Conservation (phyloP, 495 filamentous ascomycete genomes). For the Podospora tetraspora region DNA sequence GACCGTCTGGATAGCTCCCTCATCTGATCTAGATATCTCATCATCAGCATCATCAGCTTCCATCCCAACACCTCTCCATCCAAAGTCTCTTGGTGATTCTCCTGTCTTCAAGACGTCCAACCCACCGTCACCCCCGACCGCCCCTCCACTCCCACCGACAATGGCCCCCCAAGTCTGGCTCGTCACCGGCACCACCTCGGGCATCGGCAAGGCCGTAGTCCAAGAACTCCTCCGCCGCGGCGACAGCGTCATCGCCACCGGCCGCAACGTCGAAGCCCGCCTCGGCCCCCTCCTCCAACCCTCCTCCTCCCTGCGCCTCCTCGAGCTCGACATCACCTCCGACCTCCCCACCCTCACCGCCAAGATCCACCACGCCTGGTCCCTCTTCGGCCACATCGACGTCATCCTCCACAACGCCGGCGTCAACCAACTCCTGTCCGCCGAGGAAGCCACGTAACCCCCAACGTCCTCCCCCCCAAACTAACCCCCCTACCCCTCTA, state of each 20-base stretch:
- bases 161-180: constrained; percentile 19
- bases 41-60: not conserved
- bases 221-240: constrained; percentile 40
- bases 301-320: constrained; percentile 20
- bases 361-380: constrained; percentile 20
- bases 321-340: constrained; percentile 42
- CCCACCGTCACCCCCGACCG: not conserved
- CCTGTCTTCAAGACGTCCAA: not conserved
- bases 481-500: too few species aligned
- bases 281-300: constrained; percentile 20
- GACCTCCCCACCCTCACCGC: constrained; percentile 15
- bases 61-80: not conserved
- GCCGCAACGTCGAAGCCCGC: constrained; percentile 28
- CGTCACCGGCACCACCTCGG: constrained; percentile 30
- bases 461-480: too few species aligned
- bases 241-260: constrained; percentile 44
- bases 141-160: not conserved
- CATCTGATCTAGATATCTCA: not conserved
- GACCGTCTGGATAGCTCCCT: not conserved
- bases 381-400: constrained; percentile 29
- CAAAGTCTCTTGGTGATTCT: not conserved
- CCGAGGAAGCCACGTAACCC: constrained; percentile 22
- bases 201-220: constrained; percentile 32
- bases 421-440: constrained; percentile 18
- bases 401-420: constrained; percentile 34